Evolutionary conservation across 345 rosid species (phyloP), one percentile per base, ranked within the genome.

Genomic region (Populus alba): DNA sequence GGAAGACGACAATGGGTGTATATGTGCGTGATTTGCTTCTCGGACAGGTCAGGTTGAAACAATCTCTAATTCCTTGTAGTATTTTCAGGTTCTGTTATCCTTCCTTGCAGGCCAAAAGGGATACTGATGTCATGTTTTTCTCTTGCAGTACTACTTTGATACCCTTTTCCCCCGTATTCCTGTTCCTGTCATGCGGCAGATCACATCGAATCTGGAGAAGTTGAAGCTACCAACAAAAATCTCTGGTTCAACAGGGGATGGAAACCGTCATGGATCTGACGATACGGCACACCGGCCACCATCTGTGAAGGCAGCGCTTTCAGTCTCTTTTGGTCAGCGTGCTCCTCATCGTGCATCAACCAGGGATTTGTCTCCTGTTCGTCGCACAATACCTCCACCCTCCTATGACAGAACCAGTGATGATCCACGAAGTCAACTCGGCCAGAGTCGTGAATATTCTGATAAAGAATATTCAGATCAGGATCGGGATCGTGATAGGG

Each of bases 261-360:
- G 83, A 17, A 84, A 62, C 37, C 90, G 90, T 23, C 98, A 89
- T 82, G 95, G 97, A 71, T 92, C 98, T 62, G 99, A 96, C 68
- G 98, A 96, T 75, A 92, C 94, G 33, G 98, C 99, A 12, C 95
- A 98, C 43, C 90, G 99, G 11, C 99, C 99, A 8, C 99, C 99
- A 17, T 96, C 99, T 23, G 99, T 96, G 75, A 96, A 96, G 90
- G 99, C 99, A 77, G 92, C 99, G 47, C 98, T 96, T 71, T 96
- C 99, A 25, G 99, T 96, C 67, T 96, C 99, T 51, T 96, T 96
- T 81, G 98, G 99, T 70, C 99, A 96, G 90, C 98, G 98, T 57
- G 99, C 99, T 71, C 99, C 99, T 3, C 99, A 96, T 70, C 97
- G 98, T 73, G 98, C 99, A 62, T 96, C 99, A 39, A 96, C 99